These are phyloP conservation scores for Phytophthora fragariae DNA, from an alignment of 352 stramenopile species.

Conservation along the genomic window DNA sequence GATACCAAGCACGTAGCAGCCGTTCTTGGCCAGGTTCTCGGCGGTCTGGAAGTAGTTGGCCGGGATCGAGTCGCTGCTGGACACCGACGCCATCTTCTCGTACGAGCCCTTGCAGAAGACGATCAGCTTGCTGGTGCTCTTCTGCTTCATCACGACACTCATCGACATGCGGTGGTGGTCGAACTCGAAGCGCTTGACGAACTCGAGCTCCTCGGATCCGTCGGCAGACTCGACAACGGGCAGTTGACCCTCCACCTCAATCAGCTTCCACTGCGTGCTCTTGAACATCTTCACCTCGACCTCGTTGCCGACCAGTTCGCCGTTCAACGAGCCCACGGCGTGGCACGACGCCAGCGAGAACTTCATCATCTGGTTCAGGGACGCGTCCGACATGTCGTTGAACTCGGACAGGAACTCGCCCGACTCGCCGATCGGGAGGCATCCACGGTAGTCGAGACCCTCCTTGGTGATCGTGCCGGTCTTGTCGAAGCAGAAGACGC, in stretches of 20 bases:
- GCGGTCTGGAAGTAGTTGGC: constrained; percentile 72
- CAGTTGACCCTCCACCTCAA: constrained; percentile 57
- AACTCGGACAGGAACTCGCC: constrained; percentile 52
- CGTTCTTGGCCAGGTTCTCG: constrained; percentile 72
- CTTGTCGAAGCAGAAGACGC: constrained; percentile 93
- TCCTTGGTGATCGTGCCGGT: constrained; percentile 93
- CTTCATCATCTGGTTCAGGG: constrained; percentile 54
- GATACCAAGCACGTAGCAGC: constrained; percentile 91
- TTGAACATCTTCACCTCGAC: constrained; percentile 92
- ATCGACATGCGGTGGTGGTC: constrained; percentile 93
- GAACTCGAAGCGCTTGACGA: constrained; percentile 94
- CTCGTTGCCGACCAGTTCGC: constrained; percentile 85
- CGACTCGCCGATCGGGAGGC: constrained; percentile 55
- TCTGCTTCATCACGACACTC: constrained; percentile 87
- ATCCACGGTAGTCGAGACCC: constrained; percentile 85
- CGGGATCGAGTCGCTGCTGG: constrained; percentile 58
- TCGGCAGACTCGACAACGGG: constrained; percentile 57
- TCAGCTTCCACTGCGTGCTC: constrained; percentile 69
- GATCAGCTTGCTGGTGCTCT: constrained; percentile 55
- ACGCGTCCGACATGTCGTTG: constrained; percentile 64
- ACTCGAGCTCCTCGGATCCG: constrained; percentile 56
- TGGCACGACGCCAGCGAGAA: constrained; percentile 87
- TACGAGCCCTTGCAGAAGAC: constrained; percentile 93
- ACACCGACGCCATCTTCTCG: constrained; percentile 84
- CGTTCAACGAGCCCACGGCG: constrained; percentile 72